Evolutionary conservation across 805 yeast species (phyloP).

Genomic region (Ogataea ramenticola): DNA sequence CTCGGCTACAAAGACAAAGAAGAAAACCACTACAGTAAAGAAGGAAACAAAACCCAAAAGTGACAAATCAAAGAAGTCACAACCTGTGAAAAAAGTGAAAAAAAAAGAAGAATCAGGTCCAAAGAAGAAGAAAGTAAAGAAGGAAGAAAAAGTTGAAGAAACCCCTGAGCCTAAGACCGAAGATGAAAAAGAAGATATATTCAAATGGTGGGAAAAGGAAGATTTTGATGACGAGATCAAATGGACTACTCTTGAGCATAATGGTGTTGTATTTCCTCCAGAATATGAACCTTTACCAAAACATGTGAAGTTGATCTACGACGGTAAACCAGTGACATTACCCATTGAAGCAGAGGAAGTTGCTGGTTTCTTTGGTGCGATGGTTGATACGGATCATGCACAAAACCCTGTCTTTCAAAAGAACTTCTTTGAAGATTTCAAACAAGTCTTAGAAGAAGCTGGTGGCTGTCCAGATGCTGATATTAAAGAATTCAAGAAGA

Average conservation of each 20-base stretch:
- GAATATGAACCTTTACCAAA: slow-evolving; percentile 81
- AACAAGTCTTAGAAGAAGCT: slow-evolving; percentile 54
- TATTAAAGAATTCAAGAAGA: slow-evolving; percentile 52
- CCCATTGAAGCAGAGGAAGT: slow-evolving; percentile 90
- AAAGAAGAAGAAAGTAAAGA: slow-evolving; percentile 9
- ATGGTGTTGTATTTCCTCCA: slow-evolving; percentile 92
- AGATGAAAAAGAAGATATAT: slow-evolving; percentile 44
- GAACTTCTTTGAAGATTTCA: slow-evolving; percentile 80
- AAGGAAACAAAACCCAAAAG: slow-evolving; percentile 6
- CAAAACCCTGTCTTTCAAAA: slow-evolving; percentile 78
- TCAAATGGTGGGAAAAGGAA: slow-evolving; percentile 78
- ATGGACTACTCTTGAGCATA: slow-evolving; percentile 83
- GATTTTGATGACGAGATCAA: slow-evolving; percentile 68
- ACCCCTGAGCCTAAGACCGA: slow-evolving; percentile 11
- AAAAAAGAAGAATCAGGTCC: slow-evolving; percentile 9
- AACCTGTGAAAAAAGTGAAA: slow-evolving; percentile 8
- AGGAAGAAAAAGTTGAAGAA: slow-evolving; percentile 10
- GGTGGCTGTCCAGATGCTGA: slow-evolving; percentile 48
- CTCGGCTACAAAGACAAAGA: not conserved
- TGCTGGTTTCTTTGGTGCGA: slow-evolving; percentile 90
- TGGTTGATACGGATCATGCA: slow-evolving; percentile 84
- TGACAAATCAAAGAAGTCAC: slow-evolving; percentile 1
- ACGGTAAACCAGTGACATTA: slow-evolving; percentile 65
- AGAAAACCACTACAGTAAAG: slow-evolving; percentile 2
- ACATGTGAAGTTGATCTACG: slow-evolving; percentile 66